Evolutionary conservation across 495 filamentous ascomycete species (phyloP).

Genomic region (Elaphomyces granulatus): DNA sequence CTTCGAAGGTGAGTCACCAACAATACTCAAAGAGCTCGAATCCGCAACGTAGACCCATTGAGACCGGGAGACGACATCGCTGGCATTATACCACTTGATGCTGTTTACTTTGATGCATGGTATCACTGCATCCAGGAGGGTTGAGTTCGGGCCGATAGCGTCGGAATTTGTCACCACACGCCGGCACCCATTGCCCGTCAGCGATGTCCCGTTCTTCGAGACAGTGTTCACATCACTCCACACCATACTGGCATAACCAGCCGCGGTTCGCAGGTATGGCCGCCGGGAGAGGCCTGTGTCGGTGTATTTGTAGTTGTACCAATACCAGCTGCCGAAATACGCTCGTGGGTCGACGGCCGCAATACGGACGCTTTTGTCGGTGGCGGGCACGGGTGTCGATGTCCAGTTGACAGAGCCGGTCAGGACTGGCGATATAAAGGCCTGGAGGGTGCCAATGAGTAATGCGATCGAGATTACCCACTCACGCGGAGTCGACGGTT

Average conservation of each 20-base stretch:
- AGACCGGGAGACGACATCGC: too few relatives aligned
- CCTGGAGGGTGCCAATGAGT: slow-evolving; percentile 4
- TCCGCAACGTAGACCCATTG: too few relatives aligned
- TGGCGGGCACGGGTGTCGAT: slow-evolving; percentile 1
- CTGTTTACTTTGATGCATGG: slow-evolving; percentile 8
- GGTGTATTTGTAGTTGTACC: too few relatives aligned
- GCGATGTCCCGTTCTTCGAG: slow-evolving; percentile 6
- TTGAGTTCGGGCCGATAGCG: slow-evolving; percentile 3
- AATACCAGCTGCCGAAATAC: too few relatives aligned
- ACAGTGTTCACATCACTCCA: slow-evolving; percentile 1
- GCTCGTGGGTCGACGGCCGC: slow-evolving; percentile 1
- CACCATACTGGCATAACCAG: slow-evolving; percentile 1
- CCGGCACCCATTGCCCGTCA: slow-evolving; percentile 9
- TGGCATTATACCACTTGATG: slow-evolving; percentile 8
- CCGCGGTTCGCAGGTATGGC: background rate
- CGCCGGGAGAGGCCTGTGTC: too few relatives aligned
- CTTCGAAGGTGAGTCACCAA: too few relatives aligned
- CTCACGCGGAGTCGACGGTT: background rate
- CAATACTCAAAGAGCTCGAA: too few relatives aligned
- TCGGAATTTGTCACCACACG: slow-evolving; percentile 9
- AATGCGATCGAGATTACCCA: slow-evolving; percentile 3
- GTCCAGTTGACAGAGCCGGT: slow-evolving; percentile 10
- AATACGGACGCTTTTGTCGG: background rate
- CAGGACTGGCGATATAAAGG: slow-evolving; percentile 9
- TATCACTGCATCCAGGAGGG: slow-evolving; percentile 3